Base-by-base conservation (phyloP, 306 rosid species). In the Vachellia collinsii region DNA sequence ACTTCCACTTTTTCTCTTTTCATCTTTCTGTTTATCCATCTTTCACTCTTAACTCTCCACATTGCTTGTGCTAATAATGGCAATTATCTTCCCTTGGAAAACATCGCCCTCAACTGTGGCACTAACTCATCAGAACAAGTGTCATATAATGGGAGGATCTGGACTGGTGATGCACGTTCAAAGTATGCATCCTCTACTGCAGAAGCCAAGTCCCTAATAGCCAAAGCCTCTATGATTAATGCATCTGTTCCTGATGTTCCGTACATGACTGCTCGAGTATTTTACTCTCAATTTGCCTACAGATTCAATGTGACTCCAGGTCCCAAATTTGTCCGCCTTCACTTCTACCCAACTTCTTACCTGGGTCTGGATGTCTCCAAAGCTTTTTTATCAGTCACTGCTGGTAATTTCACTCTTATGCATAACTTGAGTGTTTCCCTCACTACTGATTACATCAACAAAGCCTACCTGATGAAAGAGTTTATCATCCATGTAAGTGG, bases 371-470 rank as follows among this genome's bases (percentile, higher is more conserved):
- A 70, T 14, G 65, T 78, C 76, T 85, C 82, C 12, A 58, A 34
- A 3, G 85, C 87, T 44, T 34, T 77, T 41, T 72, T 85, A 72
- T 85, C 88, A 14, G 83, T 85, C 17, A 77, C 42, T 70, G 68
- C 82, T 37, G 84, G 70, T 61, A 63, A 77, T 43, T 76, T 79
- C 82, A 84, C 81, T 72, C 85, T 87, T 41, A 65, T 87, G 4
- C 87, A 74, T 23, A 84, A 87, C 75, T 84, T 87, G 54, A 87
- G 86, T 64, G 88, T 39, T 87, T 84, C 88, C 36, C 78, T 81
- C 43, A 79, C 82, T 6, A 64, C 80, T 50, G 88, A 87, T 17
- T 79, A 83, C 82, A 17, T 63, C 19, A 81, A 81, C 51, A 20
- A 39, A 22, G 6, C 80, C 19, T 87, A 87, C 80, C 38, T 34